Evolutionary conservation across 345 rosid species (phyloP), one percentile per base, ranked within the genome.

Genomic region (Melaleuca quinquenervia): DNA sequence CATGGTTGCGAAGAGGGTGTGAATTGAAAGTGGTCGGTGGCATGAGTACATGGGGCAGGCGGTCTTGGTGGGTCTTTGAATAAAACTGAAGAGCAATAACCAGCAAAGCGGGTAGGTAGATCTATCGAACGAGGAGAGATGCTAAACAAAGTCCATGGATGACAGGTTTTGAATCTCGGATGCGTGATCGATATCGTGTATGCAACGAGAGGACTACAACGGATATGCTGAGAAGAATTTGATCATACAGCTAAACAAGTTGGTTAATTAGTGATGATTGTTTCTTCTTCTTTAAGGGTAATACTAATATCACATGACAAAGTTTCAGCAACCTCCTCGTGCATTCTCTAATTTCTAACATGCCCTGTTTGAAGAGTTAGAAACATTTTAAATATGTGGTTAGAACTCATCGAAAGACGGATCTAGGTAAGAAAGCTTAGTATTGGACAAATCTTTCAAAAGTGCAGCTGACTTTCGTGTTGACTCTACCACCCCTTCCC

Each of bases 231-330:
- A 62, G 75, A 62, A 21, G 41, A 29, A 27, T 27, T 5, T 27
- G 41, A 62, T 16, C 75, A 29, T 12, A 0, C 2, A 6, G 18
- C 36, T 60, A 1, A 13, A 60, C 70, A 56, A 27, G 27, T 60
- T 60, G 9, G 20, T 3, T 27, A 60, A 10, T 60, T 16, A 3
- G 5, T 0, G 8, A 14, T 2, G 1, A 20, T 1, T 0, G 75
- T 62, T 27, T 62, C 44, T 14, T 41, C 41, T 27, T 29, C 32
- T 70, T 36, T 7, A 64, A 16, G 24, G 12, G 45, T 64, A 16
- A 32, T n/a, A 13, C 2, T n/a, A 18, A 60, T 60, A 13, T 60
- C 41, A 0, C 20, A 0, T 27, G 20, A 16, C 5, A 60, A 60
- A 60, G 27, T 60, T 60, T 14, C 18, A 20, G 74, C 20, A 2